Evolutionary conservation across 805 yeast species (phyloP).

Genomic region (Nakazawaea laoshanensis): DNA sequence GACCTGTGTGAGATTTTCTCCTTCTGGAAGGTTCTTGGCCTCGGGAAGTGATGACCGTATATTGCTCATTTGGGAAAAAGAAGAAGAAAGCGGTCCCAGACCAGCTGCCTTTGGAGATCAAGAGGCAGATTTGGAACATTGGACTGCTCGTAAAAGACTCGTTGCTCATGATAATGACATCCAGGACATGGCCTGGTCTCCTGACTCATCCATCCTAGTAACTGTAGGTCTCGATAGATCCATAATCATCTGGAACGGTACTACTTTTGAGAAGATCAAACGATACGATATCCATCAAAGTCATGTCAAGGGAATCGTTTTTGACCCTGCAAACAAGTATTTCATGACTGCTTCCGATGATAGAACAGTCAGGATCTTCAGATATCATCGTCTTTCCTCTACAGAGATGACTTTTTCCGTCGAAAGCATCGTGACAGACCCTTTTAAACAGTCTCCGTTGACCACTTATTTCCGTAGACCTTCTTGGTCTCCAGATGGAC

Average conservation of each 20-base stretch:
- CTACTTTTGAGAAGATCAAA: constrained; percentile 82
- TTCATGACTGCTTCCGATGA: constrained; percentile 97
- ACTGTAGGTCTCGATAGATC: constrained; percentile 93
- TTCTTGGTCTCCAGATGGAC: constrained; percentile 92
- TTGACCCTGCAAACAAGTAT: constrained; percentile 97
- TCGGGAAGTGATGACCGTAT: constrained; percentile 95
- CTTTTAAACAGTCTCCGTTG: constrained; percentile 83
- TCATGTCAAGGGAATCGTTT: constrained; percentile 92
- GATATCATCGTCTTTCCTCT: constrained; percentile 68
- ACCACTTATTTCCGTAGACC: constrained; percentile 82
- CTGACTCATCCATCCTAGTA: constrained; percentile 83
- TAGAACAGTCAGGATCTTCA: constrained; percentile 77
- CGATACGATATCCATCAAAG: constrained; percentile 90
- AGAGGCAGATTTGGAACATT: constrained; percentile 73
- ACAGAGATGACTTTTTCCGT: constrained; percentile 74
- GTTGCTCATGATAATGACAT: constrained; percentile 98
- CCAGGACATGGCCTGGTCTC: constrained; percentile 97
- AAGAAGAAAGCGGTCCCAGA: constrained; percentile 53
- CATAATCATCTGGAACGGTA: constrained; percentile 89
- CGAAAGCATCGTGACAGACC: constrained; percentile 75
- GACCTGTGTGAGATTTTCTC: constrained; percentile 86
- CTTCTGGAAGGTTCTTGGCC: constrained; percentile 85
- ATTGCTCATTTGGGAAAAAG: constrained; percentile 86
- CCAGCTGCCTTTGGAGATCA: constrained; percentile 60
- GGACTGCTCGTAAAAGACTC: constrained; percentile 87